A percentile compares a stretch with the other conserved stretches of the same genome.
phyloP scores from a whole-genome alignment of 2,329 filamentous ascomycete genomes.

The Rutstroemia sp. region DNA sequence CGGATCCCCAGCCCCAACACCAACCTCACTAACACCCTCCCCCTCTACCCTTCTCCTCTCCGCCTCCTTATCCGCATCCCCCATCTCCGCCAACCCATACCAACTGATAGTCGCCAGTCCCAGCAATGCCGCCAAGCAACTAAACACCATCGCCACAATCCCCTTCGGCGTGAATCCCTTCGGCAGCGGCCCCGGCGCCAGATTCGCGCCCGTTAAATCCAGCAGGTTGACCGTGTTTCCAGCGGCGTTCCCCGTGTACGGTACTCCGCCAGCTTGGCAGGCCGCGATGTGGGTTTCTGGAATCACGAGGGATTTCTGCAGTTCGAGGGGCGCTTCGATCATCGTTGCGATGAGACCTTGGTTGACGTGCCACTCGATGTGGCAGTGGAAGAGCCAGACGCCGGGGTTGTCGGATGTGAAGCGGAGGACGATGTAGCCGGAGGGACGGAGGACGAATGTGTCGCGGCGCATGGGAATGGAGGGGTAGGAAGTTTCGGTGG shows the following conservation, averaged over 20 bases:
- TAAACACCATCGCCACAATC: conserved; percentile 28
- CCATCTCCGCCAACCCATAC: conserved; percentile 29
- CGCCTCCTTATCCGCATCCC: conserved; percentile 19
- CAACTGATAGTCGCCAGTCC: conserved; percentile 25
- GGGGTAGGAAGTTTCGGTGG: conserved; percentile 41
- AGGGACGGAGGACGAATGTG: conserved; percentile 55
- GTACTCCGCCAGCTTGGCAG: conserved; percentile 46
- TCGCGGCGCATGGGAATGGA: conserved; percentile 58
- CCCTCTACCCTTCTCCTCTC: conserved; percentile 16
- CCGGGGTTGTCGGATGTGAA: conserved; percentile 63
- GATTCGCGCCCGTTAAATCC: conserved; percentile 48
- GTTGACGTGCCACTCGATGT: conserved; percentile 70
- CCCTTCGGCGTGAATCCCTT: conserved; percentile 26
- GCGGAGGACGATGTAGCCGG: conserved; percentile 62
- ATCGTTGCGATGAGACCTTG: conserved; percentile 61
- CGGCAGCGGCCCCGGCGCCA: conserved; percentile 21
- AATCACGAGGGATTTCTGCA: conserved; percentile 40
- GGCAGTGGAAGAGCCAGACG: conserved; percentile 71
- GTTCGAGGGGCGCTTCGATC: conserved; percentile 28
- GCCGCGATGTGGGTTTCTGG: conserved; percentile 50
- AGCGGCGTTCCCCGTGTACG: conserved; percentile 63
- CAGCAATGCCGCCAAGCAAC: conserved; percentile 23
- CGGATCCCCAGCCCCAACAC: neutral
- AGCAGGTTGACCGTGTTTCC: conserved; percentile 58
- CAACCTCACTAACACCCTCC: neutral